Evolutionary conservation across 768 basidiomycete genomes (phyloP).

Genomic region (Hericium rajendrae): DNA sequence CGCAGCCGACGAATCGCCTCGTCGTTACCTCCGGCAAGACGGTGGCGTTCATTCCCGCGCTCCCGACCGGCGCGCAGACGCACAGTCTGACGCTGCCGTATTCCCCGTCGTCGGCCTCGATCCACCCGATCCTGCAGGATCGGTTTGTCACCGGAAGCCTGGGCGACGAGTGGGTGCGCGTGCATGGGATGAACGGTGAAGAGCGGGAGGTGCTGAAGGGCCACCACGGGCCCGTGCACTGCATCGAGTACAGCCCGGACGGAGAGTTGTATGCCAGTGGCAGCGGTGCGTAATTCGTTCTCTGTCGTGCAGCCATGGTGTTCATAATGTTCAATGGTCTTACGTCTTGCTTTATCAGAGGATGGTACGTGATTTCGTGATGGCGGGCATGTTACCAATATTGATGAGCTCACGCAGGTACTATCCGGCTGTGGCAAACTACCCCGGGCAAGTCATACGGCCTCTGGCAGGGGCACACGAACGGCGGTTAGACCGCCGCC

Average conservation of each 20-base stretch:
- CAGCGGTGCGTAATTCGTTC: constrained; percentile 40
- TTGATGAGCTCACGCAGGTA: constrained; percentile 40
- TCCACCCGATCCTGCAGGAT: constrained; percentile 83
- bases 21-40: constrained; percentile 88
- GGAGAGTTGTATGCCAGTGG: constrained; percentile 97
- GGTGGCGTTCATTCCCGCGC: constrained; percentile 81
- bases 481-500: constrained; percentile 24
- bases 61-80: constrained; percentile 46
- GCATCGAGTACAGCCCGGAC: constrained; percentile 89
- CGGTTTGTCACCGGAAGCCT: constrained; percentile 88
- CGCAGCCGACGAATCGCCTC: constrained; percentile 67
- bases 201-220: constrained; percentile 91
- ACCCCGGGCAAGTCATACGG: constrained; percentile 89
- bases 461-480: constrained; percentile 65
- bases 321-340: constrained; percentile 4
- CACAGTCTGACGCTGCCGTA: constrained; percentile 78
- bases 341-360: constrained; percentile 36
- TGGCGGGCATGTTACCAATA: background rate
- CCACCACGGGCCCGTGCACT: constrained; percentile 95
- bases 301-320: background rate
- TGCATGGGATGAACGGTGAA: constrained; percentile 84
- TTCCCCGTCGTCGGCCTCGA: constrained; percentile 86
- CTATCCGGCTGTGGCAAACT: constrained; percentile 97
- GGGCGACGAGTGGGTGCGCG: constrained; percentile 92
- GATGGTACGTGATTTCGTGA: constrained; percentile 42